These are phyloP conservation scores for Mucor mucedo DNA, from an alignment of 371 early-diverging fungal genomes.

Conservation along the genomic window DNA sequence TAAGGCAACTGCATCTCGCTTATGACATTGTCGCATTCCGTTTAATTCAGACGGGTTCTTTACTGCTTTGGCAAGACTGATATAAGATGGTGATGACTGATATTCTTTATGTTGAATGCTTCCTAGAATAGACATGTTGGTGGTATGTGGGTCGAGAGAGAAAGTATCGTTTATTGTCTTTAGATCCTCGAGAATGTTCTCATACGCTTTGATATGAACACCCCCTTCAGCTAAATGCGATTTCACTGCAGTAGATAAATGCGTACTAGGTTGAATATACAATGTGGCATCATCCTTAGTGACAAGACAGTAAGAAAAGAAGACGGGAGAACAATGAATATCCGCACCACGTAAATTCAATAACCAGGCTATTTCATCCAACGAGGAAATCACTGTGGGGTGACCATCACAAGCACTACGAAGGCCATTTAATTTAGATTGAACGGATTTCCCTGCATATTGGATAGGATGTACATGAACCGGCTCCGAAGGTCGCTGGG, in stretches of 20 bases:
- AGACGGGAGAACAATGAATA: conserved; percentile 96
- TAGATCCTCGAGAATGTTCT: conserved; percentile 10
- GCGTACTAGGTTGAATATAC: conserved; percentile 69
- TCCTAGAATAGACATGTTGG: conserved; percentile 27
- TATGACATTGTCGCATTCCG: conserved; percentile 92
- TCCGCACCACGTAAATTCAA: conserved; percentile 97
- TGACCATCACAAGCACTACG: not conserved
- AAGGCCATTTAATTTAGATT: conserved; percentile 12
- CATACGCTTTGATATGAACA: conserved; percentile 12
- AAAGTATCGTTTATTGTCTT: not conserved
- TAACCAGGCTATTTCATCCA: conserved; percentile 97
- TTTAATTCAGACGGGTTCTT: conserved; percentile 92
- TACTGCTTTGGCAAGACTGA: conserved; percentile 84
- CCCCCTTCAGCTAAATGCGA: conserved; percentile 50
- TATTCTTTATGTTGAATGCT: conserved; percentile 16
- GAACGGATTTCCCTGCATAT: conserved; percentile 66
- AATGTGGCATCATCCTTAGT: conserved; percentile 70
- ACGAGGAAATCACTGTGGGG: conserved; percentile 76
- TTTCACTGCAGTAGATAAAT: conserved; percentile 65
- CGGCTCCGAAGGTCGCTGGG: conserved; percentile 63
- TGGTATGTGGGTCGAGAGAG: conserved; percentile 12
- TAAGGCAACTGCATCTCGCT: conserved; percentile 93
- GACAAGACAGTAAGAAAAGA: conserved; percentile 96
- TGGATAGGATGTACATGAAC: conserved; percentile 65
- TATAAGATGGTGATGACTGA: conserved; percentile 56